phyloP scores from a whole-genome alignment of 805 yeast genomes.

The Candida insectalens region DNA sequence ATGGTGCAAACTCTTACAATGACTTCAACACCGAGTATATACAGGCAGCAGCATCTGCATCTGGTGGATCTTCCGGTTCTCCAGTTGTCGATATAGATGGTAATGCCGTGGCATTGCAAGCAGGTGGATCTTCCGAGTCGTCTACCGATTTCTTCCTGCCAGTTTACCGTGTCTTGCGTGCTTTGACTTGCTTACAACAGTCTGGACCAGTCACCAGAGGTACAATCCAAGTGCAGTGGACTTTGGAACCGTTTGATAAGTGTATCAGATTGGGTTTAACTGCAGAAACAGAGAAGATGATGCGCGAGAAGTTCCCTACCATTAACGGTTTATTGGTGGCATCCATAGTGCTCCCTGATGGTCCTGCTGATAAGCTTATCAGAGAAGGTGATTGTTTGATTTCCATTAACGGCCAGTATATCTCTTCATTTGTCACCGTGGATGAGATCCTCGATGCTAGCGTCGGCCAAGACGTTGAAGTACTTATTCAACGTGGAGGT shows the following conservation, averaged over 20 bases:
- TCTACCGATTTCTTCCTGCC: slow-evolving; percentile 92
- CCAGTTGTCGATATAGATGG: slow-evolving; percentile 93
- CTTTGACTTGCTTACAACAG: slow-evolving; percentile 62
- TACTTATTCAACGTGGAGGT: slow-evolving; percentile 71
- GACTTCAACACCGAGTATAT: slow-evolving; percentile 92
- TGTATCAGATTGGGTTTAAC: slow-evolving; percentile 82
- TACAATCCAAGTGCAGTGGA: slow-evolving; percentile 87
- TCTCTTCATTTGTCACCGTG: slow-evolving; percentile 67
- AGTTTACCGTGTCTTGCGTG: slow-evolving; percentile 72
- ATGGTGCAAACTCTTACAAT: slow-evolving; percentile 78
- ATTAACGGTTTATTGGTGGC: slow-evolving; percentile 79
- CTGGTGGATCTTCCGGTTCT: slow-evolving; percentile 93
- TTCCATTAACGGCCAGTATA: slow-evolving; percentile 54
- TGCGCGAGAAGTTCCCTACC: slow-evolving; percentile 59
- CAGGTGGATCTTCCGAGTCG: slow-evolving; percentile 88
- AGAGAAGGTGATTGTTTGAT: slow-evolving; percentile 83
- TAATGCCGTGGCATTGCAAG: slow-evolving; percentile 82
- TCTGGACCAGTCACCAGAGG: slow-evolving; percentile 66
- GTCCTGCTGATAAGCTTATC: slow-evolving; percentile 67
- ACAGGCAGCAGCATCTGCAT: slow-evolving; percentile 93
- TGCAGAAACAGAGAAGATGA: slow-evolving; percentile 57
- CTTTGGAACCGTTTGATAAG: slow-evolving; percentile 78
- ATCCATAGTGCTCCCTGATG: slow-evolving; percentile 70
- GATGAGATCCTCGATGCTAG: slow-evolving; percentile 72
- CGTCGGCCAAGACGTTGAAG: slow-evolving; percentile 47